Percentiles rank a stretch among this genome's conserved stretches.
Evolutionary conservation across 75 land plant species (phyloP).

Genomic region (Chamaecyparis obtusa): DNA sequence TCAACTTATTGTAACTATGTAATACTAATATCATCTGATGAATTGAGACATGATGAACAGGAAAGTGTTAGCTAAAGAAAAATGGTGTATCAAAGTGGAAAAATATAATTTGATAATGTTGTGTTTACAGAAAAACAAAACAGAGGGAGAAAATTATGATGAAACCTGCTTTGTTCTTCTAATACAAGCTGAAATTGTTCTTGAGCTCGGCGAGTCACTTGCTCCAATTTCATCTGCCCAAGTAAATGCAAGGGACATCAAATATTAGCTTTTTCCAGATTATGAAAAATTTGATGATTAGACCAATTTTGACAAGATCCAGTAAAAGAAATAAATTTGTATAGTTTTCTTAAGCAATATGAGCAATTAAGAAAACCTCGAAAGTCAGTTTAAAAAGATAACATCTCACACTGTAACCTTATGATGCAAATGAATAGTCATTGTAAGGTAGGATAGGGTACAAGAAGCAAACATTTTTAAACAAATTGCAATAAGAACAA

Average conservation of each 20-base stretch:
- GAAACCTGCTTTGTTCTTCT: slow-evolving; percentile 86
- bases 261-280: neutral
- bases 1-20: neutral
- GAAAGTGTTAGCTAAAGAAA: neutral
- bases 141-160: neutral
- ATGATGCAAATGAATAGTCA: neutral
- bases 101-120: neutral
- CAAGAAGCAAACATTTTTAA: neutral
- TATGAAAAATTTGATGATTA: neutral
- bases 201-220: slow-evolving; percentile 91
- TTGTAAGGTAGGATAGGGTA: neutral
- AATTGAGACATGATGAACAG: neutral
- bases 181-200: slow-evolving; percentile 83
- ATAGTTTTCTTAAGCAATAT: neutral
- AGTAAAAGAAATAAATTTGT: neutral
- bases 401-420: neutral
- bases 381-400: neutral
- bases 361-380: neutral
- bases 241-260: neutral
- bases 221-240: slow-evolving; percentile 79
- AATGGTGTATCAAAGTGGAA: too few species aligned
- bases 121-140: neutral
- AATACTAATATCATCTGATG: neutral
- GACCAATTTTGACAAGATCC: neutral
- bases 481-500: neutral